Evolutionary conservation across 169 alveolate genomes (phyloP).

Genomic region (Cyclospora cayetanensis): DNA sequence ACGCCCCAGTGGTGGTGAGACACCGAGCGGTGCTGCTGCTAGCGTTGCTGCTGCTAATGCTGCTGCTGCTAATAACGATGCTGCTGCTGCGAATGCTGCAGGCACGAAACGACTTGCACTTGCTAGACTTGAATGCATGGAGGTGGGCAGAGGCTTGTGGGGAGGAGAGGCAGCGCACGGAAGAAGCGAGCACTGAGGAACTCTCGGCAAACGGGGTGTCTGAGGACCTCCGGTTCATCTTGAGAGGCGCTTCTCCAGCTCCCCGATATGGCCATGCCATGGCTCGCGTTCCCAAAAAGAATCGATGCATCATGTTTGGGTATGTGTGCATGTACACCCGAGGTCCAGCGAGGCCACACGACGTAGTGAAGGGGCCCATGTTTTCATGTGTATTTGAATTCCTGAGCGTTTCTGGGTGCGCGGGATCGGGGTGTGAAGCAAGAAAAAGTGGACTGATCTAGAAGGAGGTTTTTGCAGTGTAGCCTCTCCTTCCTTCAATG

Average conservation of each 20-base stretch:
- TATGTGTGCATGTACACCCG: not conserved
- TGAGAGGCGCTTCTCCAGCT: not conserved
- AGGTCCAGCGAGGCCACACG: conserved; percentile 5
- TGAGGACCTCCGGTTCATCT: not conserved
- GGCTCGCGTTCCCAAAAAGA: not conserved
- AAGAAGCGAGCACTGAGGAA: not conserved
- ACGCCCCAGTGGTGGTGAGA: not conserved
- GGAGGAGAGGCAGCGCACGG: not conserved
- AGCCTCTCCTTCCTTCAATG: not conserved
- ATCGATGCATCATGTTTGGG: not conserved
- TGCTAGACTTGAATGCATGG: not conserved
- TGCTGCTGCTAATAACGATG: not conserved
- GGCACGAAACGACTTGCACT: not conserved
- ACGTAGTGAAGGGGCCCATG: not conserved
- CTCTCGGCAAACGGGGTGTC: too few species aligned
- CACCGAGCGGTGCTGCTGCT: not conserved
- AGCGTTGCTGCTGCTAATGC: too few species aligned
- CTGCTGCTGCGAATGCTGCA: not conserved
- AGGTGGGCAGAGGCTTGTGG: not conserved
- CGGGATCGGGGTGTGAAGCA: not conserved
- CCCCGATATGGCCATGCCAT: conserved; percentile 15
- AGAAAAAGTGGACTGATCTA: not conserved
- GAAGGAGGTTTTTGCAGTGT: not conserved
- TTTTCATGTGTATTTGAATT: not conserved
- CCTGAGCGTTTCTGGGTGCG: not conserved